phyloP scores from a whole-genome alignment of 352 stramenopile species.

The Globisporangium cystogenes region DNA sequence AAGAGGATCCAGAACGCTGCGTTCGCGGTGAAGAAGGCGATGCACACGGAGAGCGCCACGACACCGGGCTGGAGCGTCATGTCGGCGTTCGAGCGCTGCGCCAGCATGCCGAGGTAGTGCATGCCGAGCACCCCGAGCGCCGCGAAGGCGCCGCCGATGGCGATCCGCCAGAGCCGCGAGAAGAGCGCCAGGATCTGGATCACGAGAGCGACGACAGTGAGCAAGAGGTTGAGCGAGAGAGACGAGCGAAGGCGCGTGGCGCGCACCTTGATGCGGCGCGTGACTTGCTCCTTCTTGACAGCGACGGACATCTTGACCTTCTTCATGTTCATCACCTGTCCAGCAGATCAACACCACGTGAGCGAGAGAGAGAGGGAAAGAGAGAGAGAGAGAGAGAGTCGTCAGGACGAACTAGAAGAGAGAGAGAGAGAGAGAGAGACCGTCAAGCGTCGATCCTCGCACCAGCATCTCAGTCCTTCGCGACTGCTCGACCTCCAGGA shows the following conservation, averaged over 20 bases:
- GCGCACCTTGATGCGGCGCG: conserved; percentile 13
- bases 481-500: conserved; percentile 43
- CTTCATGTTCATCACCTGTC: conserved; percentile 9
- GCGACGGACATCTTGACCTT: conserved; percentile 13
- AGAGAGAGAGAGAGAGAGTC: too few species aligned
- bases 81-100: conserved; percentile 30
- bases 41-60: conserved; percentile 33
- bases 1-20: conserved; percentile 71
- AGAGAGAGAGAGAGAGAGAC: too few species aligned
- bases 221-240: too few species aligned
- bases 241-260: too few species aligned
- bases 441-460: too few species aligned
- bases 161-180: conserved; percentile 39
- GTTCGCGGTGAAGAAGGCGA: conserved; percentile 49
- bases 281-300: conserved; percentile 10
- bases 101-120: conserved; percentile 69
- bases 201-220: too few species aligned
- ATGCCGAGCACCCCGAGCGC: conserved; percentile 62
- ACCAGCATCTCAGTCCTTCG: conserved; percentile 25
- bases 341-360: too few species aligned
- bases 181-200: conserved; percentile 40
- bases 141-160: conserved; percentile 36
- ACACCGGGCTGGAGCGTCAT: conserved; percentile 36
- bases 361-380: too few species aligned
- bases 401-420: too few species aligned